Evolutionary conservation across 768 basidiomycete species (phyloP), one percentile per base, ranked within the genome.

Genomic region (Boletus insuetus): DNA sequence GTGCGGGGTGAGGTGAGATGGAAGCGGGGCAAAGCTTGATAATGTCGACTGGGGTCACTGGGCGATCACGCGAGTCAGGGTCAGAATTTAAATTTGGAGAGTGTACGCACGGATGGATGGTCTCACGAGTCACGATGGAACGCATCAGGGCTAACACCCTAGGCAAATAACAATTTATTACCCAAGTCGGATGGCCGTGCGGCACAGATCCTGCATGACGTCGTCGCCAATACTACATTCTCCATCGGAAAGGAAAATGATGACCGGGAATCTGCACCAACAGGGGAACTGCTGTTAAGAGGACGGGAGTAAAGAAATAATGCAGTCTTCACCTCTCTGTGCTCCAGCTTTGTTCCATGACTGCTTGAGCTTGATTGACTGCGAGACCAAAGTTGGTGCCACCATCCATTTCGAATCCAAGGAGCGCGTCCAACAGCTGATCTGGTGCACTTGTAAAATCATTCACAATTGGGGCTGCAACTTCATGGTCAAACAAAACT

Each of bases 1-100:
- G 72, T 1, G 68, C 67, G 0, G 78, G 75, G 13, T 81, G 76
- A 0, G 94, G 91, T 0, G 89, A 86, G 47, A 96, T 79, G 8
- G 91, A 76, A 0, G 90, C 84, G 0, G 86, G 86, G 61, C 86
- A 78, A 6, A 75, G 69, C 42, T 69, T 74, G 1, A 80, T 73
- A 12, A 91, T 74, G 5, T 74, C 74, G 6, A 77, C 84, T 85
- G 55, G 8, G 13, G n/a, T n/a, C n/a, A n/a, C n/a, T n/a, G n/a
- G n/a, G n/a, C 19, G 9, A 12, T 17, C 20, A 10, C 0, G 3
- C 16, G 35, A 5, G 44, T 49, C 49, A 54, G 49, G 19, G 3
- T 7, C 10, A 17, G 13, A 1, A n/a, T 17, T 1, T 43, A n/a
- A 8, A 29, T 6, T 16, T 12, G 11, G 34, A 19, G 0, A 3